Percentiles rank a stretch among this genome's conserved stretches.
These are phyloP conservation scores for Lipomyces anomalus DNA, from an alignment of 805 yeast genomes.

Conservation along the genomic window DNA sequence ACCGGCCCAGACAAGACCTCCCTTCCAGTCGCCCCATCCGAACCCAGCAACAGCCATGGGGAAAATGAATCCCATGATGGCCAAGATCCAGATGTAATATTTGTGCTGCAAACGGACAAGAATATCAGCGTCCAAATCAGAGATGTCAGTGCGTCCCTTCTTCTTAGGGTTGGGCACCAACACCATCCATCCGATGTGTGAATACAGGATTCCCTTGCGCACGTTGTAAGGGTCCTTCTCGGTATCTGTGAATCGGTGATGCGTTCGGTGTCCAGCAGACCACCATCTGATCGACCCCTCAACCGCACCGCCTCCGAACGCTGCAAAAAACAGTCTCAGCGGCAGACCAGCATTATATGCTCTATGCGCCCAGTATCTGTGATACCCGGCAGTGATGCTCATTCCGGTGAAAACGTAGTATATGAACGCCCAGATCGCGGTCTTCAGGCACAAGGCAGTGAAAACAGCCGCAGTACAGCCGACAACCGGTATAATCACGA, in stretches of 20 bases:
- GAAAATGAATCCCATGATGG: conserved; percentile 48
- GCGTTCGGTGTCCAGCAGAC: conserved; percentile 81
- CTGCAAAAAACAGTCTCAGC: conserved; percentile 47
- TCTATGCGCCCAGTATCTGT: conserved; percentile 66
- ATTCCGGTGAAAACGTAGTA: conserved; percentile 58
- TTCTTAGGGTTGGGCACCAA: conserved; percentile 59
- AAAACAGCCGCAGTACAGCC: conserved; percentile 42
- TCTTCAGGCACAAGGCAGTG: conserved; percentile 44
- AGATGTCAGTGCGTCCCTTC: conserved; percentile 59
- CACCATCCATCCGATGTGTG: conserved; percentile 86
- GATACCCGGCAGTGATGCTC: conserved; percentile 81
- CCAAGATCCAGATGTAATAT: conserved; percentile 54
- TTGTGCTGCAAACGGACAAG: conserved; percentile 64
- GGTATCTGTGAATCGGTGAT: conserved; percentile 83
- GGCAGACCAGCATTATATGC: conserved; percentile 44
- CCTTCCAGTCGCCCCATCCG: conserved; percentile 65
- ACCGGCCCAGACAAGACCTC: conserved; percentile 79
- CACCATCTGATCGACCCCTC: conserved; percentile 73
- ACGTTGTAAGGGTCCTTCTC: conserved; percentile 84
- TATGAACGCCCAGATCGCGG: conserved; percentile 48
- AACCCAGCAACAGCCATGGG: conserved; percentile 64
- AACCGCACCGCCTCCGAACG: conserved; percentile 66
- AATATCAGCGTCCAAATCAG: conserved; percentile 56
- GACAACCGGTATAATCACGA: conserved; percentile 49
- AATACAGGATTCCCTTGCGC: conserved; percentile 71